Base-by-base conservation (phyloP, 1,284 basidiomycete species). In the Earliella scabrosa region DNA sequence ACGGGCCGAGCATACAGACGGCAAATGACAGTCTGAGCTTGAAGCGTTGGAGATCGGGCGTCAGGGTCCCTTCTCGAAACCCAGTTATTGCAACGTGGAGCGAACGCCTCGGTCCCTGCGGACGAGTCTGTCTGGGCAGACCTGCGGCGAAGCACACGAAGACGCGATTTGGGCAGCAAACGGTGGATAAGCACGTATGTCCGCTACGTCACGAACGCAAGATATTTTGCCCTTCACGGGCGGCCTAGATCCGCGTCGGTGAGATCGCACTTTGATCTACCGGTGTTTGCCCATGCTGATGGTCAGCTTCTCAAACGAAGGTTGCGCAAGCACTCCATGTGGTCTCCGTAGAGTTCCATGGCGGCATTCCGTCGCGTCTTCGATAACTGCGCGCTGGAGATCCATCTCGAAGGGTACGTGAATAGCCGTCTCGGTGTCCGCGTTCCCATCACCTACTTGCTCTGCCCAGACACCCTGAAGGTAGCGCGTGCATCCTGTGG, bases 281-380 rank as follows among this genome's bases (percentile, higher is more conserved):
- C 47, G 36, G 49, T 52, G 45, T 47, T 43, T 44, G 41, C 32
- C 45, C 55, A 49, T 47, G 41, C 39, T 49, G 54, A 51, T 39
- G 52, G n/a, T 11, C 39, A 36, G 45, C 55, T 57, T 60, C 59
- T 43, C n/a, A 6, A 41, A 31, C 40, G 34, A 45, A 43, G 40
- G 31, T 35, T 35, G 23, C 40, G 13, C 40, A 29, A 45, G 26
- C 35, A 47, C 21, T 11, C 54, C 55, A 60, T 60, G 59, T 52
- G 55, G 49, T 43, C 7, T 46, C n/a, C 16, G 14, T 26, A 21
- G n/a, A 11, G 13, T 18, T 36, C 45, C 46, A 52, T 31, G 50
- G 18, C 48, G 48, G 58, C 54, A 29, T 54, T 46, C 55, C 55
- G 52, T 60, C 52, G 43, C 38, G 16, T 41, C 52, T 45, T 49